These are phyloP conservation scores for Protomyces lactucae-debilis DNA, from an alignment of 1,139 yeast species.

Conservation along the genomic window DNA sequence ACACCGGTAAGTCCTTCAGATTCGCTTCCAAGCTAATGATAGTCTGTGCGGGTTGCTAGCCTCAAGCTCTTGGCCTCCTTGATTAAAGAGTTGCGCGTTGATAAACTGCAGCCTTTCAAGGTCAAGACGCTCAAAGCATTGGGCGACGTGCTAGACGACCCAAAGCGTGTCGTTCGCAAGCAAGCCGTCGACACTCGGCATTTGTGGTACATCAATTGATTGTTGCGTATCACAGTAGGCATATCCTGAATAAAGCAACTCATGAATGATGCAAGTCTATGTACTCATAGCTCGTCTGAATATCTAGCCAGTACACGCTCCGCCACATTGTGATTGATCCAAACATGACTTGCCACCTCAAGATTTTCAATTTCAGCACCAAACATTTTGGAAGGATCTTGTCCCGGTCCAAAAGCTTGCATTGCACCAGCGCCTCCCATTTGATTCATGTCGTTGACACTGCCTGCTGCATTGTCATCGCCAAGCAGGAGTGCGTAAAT, in stretches of 20 bases:
- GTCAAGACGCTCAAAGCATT: conserved; percentile 49
- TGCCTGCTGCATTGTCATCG: conserved; percentile 41
- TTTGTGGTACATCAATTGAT: conserved; percentile 11
- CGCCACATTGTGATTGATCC: conserved; percentile 59
- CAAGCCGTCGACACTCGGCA: conserved; percentile 77
- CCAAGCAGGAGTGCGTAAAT: conserved; percentile 69
- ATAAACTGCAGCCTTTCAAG: conserved; percentile 51
- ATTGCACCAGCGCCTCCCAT: conserved; percentile 35
- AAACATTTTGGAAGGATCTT: conserved; percentile 52
- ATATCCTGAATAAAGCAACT: no score
- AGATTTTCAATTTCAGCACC: conserved; percentile 70
- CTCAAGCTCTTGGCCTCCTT: conserved; percentile 54
- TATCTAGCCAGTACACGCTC: conserved; percentile 51
- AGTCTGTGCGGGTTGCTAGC: conserved; percentile 54
- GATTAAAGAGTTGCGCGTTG: conserved; percentile 44
- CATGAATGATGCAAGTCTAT: no score
- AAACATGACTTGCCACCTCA: conserved; percentile 58
- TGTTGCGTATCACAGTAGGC: not conserved
- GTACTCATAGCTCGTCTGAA: conserved; percentile 6
- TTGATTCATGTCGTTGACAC: conserved; percentile 30
- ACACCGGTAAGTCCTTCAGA: conserved; percentile 1
- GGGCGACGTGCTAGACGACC: conserved; percentile 61
- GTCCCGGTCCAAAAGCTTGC: conserved; percentile 48
- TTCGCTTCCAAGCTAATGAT: conserved; percentile 33
- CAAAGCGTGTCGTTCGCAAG: conserved; percentile 66